Conservation (phyloP, 139 green algal species). For the Ulvella scutata region DNA sequence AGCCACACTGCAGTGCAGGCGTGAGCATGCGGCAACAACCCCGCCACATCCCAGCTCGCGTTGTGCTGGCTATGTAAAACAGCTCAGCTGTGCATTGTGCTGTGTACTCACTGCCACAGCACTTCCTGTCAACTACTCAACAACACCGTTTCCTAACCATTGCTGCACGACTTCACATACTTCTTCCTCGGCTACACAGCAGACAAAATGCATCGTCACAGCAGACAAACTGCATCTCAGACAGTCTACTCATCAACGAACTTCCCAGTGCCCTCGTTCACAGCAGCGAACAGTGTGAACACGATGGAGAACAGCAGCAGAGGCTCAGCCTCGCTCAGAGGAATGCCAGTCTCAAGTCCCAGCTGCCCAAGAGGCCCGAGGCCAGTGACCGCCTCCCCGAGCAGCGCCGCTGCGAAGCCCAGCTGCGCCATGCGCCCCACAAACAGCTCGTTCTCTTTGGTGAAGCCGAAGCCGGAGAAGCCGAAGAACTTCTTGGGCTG, state of each 20-base stretch:
- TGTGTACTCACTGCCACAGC: too few relatives aligned
- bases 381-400: slow-evolving; percentile 55
- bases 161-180: too few relatives aligned
- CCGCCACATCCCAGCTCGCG: too few relatives aligned
- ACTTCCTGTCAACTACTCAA: too few relatives aligned
- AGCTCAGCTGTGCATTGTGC: too few relatives aligned
- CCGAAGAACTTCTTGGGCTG: slow-evolving; percentile 37
- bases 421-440: slow-evolving; percentile 63
- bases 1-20: too few relatives aligned
- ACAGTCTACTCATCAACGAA: slow-evolving; percentile 26
- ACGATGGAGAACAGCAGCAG: slow-evolving; percentile 45
- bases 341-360: slow-evolving; percentile 28
- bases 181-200: too few relatives aligned
- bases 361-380: slow-evolving; percentile 59
- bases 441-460: slow-evolving; percentile 65
- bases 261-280: slow-evolving; percentile 31
- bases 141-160: too few relatives aligned
- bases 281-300: slow-evolving; percentile 29
- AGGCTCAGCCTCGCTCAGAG: slow-evolving; percentile 42
- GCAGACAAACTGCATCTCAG: too few relatives aligned
- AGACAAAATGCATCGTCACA: too few relatives aligned
- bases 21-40: too few relatives aligned
- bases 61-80: too few relatives aligned
- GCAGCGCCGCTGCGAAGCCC: slow-evolving; percentile 52
- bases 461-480: slow-evolving; percentile 38